Evolutionary conservation across 2,329 filamentous ascomycete genomes (phyloP), one percentile per base, ranked within the genome.

Genomic region (Keithomyces neogunnii): DNA sequence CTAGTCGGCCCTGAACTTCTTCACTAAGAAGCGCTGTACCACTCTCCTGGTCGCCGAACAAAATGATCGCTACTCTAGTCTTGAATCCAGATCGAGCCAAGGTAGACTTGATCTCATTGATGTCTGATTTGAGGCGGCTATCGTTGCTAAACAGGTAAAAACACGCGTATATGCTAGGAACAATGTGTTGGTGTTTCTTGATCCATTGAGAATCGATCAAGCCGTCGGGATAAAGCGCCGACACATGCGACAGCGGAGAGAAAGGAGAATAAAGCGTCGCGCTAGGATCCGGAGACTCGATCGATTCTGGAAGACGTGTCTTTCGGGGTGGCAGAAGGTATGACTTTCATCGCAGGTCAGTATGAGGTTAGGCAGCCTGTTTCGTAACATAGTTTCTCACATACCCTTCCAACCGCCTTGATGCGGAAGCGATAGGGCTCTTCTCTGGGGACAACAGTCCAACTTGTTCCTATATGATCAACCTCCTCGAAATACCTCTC

Each of bases 181-280:
- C 77, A 19, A 89, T 74, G 48, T 86, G 75, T 63, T 96, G 91
- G 65, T 97, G 92, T 66, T 97, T 99, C 53, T 81, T 80, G 50
- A 95, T 75, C 92, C 92, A 99, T 54, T 81, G 70, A 26, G 85
- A 78, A 54, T 90, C 83, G 65, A 96, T 82, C 53, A 96, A 73
- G 4, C 92, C 93, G 69, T 97, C 93, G 6, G 92, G 91, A 63
- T 93, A 97, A 3, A 95, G 77, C 2, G 82, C 75, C 6, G 92
- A 96, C 6, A 78, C 79, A 3, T 91, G 90, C 39, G 88, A 93
- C 32, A 97, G 76, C 1, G 92, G 93, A 2, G 93, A 97, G 58
- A 96, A 83, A 1, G 91, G 89, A 10, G 93, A 97, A 67, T 97
- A 92, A 4, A 96, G 72, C n/a, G 83, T 73, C 53, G 76, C 71